Percentiles rank a stretch among this genome's conserved stretches.
Evolutionary conservation across 2,329 filamentous ascomycete genomes (phyloP).

Genomic region (Aureobasidium uvarum): DNA sequence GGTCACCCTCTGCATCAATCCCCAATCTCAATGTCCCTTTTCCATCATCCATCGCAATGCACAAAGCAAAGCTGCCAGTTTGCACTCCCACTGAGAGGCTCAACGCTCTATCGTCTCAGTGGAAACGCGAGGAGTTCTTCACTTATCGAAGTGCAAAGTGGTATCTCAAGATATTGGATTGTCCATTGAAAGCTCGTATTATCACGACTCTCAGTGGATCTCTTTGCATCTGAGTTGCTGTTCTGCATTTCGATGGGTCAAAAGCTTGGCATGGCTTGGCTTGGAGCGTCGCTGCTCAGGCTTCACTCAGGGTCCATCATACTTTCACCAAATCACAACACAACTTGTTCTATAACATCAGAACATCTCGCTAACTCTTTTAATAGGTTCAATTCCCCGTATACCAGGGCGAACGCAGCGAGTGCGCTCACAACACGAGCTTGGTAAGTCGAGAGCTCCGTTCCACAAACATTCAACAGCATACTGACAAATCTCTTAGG

Average conservation of each 20-base stretch:
- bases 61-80: neutral
- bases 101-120: neutral
- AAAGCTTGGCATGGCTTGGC: constrained; percentile 5
- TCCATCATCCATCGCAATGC: neutral
- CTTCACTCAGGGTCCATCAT: neutral
- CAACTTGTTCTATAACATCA: neutral
- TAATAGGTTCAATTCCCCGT: constrained; percentile 56
- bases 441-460: too few species aligned
- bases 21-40: neutral
- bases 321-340: neutral
- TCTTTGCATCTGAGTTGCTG: neutral
- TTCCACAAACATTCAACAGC: too few species aligned
- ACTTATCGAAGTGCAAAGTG: neutral
- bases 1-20: constrained; percentile 1
- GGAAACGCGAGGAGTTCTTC: neutral
- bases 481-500: too few species aligned
- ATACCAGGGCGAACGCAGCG: constrained; percentile 94
- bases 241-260: neutral
- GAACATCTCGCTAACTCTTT: neutral
- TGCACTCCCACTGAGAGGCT: neutral
- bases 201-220: neutral
- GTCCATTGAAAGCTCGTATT: neutral
- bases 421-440: constrained; percentile 93
- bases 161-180: too few species aligned
- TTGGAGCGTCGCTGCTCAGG: neutral